Base-by-base conservation (phyloP, 768 basidiomycete species). In the Hericium rajendrae region DNA sequence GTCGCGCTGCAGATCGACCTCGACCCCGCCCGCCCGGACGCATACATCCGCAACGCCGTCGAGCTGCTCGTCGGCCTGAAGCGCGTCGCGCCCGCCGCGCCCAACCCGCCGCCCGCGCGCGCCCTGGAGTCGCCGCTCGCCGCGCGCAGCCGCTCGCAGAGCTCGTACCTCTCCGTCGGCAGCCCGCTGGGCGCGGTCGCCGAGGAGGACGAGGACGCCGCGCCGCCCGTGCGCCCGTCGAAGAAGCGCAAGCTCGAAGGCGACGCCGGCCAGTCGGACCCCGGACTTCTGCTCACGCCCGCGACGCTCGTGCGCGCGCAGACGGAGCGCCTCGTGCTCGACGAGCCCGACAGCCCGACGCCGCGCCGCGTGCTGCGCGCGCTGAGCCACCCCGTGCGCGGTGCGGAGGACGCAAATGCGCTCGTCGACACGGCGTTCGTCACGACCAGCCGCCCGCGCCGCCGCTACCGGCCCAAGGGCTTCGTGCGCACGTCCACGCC, bases 11-110 rank as follows among this genome's bases (percentile, higher is more conserved):
- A 72, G 20, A 85, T 88, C 55, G 73, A 77, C 54, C 67, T 72
- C 2, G 65, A 68, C 41, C 70, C 71, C n/a, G 60, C 62, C 11
- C 69, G 75, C 60, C 64, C 72, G 12, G 74, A 75, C 39, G 66
- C 66, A 11, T 72, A 73, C 52, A 79, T 89, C 56, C 78, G 81
- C 39, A 68, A 70, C 55, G 73, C 73, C 9, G 79, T 89, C 57
- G 85, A 87, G 64, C 70, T 76, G 40, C 55, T 87, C 48, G 83
- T 86, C 50, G 86, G 85, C 2, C 75, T 88, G 26, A 48, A 59
- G 5, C 55, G 60, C 62, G 73, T 38, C 38, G 57, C 57, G 48
- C 61, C 65, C 9, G 53, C 38, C 39, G 54, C 65, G 18, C 62
- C 62, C 4, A 64, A 59, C 46, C 26, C 32, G 32, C 12, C 46